Evolutionary conservation across 805 yeast species (phyloP).

Genomic region (Dipodascus albidus): DNA sequence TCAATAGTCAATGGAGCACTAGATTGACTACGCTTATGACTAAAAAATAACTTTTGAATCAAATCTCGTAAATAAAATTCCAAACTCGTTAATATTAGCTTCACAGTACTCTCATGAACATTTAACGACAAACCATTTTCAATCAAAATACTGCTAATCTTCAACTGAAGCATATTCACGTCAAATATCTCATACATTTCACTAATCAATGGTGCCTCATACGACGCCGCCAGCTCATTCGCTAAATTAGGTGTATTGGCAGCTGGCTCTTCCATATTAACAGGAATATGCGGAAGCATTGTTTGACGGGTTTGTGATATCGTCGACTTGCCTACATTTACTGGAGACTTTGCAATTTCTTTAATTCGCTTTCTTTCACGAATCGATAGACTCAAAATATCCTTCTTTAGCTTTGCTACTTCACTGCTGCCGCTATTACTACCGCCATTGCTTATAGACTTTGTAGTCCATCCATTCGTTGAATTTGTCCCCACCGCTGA

Average conservation of each 20-base stretch:
- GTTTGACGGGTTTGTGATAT: slow-evolving; percentile 34
- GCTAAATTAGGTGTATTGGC: slow-evolving; percentile 54
- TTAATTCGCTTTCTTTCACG: slow-evolving; percentile 79
- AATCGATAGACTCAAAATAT: slow-evolving; percentile 74
- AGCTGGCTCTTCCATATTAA: slow-evolving; percentile 25
- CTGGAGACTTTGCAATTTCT: slow-evolving; percentile 47
- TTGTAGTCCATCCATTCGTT: slow-evolving; percentile 37
- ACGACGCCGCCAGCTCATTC: slow-evolving; percentile 80
- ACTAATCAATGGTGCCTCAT: slow-evolving; percentile 67
- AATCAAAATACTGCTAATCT: slow-evolving; percentile 73
- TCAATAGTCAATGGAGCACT: slow-evolving; percentile 26
- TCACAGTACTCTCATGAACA: slow-evolving; percentile 68
- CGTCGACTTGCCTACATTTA: slow-evolving; percentile 20
- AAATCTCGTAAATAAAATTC: slow-evolving; percentile 69
- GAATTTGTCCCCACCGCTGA: slow-evolving; percentile 32
- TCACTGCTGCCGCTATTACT: slow-evolving; percentile 38
- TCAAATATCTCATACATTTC: slow-evolving; percentile 82
- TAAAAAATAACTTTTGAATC: slow-evolving; percentile 63
- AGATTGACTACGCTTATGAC: slow-evolving; percentile 49
- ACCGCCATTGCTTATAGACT: slow-evolving; percentile 36
- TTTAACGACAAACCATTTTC: slow-evolving; percentile 84
- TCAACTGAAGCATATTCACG: slow-evolving; percentile 47
- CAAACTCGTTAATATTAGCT: slow-evolving; percentile 65
- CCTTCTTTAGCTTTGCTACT: slow-evolving; percentile 71
- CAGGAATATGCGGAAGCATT: slow-evolving; percentile 75